Evolutionary conservation across 2,329 filamentous ascomycete species (phyloP).

Genomic region (Dichotomopilus funicola): DNA sequence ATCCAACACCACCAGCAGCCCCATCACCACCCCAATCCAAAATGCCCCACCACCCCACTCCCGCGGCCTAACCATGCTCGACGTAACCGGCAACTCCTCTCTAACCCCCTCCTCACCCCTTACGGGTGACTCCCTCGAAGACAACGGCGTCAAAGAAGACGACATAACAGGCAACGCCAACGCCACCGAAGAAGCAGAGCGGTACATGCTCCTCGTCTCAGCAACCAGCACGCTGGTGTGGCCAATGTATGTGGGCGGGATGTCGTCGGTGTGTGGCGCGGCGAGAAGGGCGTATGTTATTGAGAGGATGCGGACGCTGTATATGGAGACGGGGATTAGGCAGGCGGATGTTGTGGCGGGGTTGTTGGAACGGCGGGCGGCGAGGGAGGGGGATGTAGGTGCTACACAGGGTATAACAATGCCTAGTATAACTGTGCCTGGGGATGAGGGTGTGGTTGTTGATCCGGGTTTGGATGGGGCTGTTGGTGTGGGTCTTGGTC

Average conservation of each 20-base stretch:
- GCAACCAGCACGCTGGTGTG: conserved; percentile 44
- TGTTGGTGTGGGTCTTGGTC: too few species aligned
- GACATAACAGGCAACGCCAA: conserved; percentile 23
- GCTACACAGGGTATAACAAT: too few species aligned
- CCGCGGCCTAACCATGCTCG: conserved; percentile 34
- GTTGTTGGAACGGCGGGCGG: conserved; percentile 35
- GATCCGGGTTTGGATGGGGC: neutral
- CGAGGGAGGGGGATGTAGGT: too few species aligned
- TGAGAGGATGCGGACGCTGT: conserved; percentile 38
- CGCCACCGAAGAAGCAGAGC: conserved; percentile 34
- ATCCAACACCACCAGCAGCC: neutral
- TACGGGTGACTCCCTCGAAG: too few species aligned
- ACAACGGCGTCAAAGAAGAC: too few species aligned
- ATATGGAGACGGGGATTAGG: conserved; percentile 39
- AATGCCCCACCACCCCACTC: neutral
- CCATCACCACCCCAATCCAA: too few species aligned
- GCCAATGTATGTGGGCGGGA: conserved; percentile 44
- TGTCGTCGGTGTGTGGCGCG: conserved; percentile 39
- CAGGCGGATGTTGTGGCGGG: conserved; percentile 40
- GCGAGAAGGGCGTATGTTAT: conserved; percentile 39
- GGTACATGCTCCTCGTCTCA: conserved; percentile 44
- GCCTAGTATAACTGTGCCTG: too few species aligned
- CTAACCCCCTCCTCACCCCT: too few species aligned
- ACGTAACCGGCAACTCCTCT: conserved; percentile 28
- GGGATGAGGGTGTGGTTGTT: neutral